Conservation (phyloP, 352 stramenopile species). For the Phytopythium montanum region DNA sequence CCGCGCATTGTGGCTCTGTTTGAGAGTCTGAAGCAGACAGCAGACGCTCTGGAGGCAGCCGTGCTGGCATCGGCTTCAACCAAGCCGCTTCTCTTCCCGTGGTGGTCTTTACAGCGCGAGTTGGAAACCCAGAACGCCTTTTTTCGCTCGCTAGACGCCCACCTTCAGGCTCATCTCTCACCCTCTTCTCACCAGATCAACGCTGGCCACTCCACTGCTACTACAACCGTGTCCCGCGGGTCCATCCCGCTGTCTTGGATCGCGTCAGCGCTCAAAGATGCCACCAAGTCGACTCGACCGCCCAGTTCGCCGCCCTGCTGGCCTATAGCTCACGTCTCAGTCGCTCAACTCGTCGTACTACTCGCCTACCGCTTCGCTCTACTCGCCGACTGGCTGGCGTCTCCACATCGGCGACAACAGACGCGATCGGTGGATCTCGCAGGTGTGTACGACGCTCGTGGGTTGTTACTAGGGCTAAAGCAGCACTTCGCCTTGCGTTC, state of each 20-base stretch:
- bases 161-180: not conserved
- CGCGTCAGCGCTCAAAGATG: conserved; percentile 9
- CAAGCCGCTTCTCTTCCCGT: conserved; percentile 15
- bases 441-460: conserved; percentile 13
- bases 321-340: conserved; percentile 10
- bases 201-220: not conserved
- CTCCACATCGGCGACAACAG: conserved; percentile 7
- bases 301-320: conserved; percentile 8
- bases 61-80: not conserved
- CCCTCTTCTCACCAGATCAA: not conserved
- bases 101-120: conserved; percentile 16
- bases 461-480: conserved; percentile 12
- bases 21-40: not conserved
- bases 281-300: not conserved
- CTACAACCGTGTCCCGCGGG: conserved; percentile 13
- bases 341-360: conserved; percentile 17
- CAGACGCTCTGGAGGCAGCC: not conserved
- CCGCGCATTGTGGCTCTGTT: not conserved
- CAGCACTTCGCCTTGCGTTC: conserved; percentile 2
- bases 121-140: conserved; percentile 10
- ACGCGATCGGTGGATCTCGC: conserved; percentile 23
- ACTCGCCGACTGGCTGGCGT: conserved; percentile 17
- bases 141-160: conserved; percentile 10
- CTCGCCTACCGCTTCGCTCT: conserved; percentile 20
- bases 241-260: conserved; percentile 19